Base-by-base conservation (phyloP, 2,329 filamentous ascomycete species). In the Aurifilum marmelostoma region DNA sequence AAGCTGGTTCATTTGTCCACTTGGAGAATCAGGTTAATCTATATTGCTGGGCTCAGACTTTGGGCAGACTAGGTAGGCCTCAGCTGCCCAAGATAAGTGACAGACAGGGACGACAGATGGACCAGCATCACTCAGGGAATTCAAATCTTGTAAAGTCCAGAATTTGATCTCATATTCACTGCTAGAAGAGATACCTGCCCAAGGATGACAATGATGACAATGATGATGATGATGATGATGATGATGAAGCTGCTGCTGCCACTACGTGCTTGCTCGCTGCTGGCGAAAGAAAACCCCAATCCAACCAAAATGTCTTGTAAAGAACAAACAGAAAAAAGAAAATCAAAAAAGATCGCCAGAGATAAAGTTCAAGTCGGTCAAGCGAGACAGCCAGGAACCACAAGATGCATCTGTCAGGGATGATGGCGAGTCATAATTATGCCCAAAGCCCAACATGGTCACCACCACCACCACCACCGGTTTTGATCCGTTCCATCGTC, bases 201-300 rank as follows among this genome's bases (percentile, higher is more conserved):
- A 59, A 59, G 21, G 56, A 37, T n/a, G n/a, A n/a, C n/a, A n/a
- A n/a, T n/a, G n/a, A n/a, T n/a, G n/a, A n/a, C n/a, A 4, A 34
- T 34, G 34, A 34, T 8, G 34, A 34, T 34, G 34, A 34, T 34
- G 34, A 34, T 34, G 34, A 34, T 34, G 8, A 32, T 37, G 32
- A 34, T 27, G 11, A 27, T 56, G 52, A 18, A 37, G 56, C 32
- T 59, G 32, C 18, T 37, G 16, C 27, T 59, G 56, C 16, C 7
- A 7, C 29, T 59, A 29, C 54, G 27, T 59, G 54, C 54, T 18
- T 59, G 54, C 54, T 59, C 29, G 29, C 56, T 59, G 56, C 52
- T 32, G 52, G 27, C 52, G 14, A 29, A 27, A 54, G 11, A 24
- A 27, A 27, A 27, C 43, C 43, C 43, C 5, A 47, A 2, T 21